These are phyloP conservation scores for Trichosporon sp. DNA, from an alignment of 1,284 basidiomycete species.

Conservation along the genomic window DNA sequence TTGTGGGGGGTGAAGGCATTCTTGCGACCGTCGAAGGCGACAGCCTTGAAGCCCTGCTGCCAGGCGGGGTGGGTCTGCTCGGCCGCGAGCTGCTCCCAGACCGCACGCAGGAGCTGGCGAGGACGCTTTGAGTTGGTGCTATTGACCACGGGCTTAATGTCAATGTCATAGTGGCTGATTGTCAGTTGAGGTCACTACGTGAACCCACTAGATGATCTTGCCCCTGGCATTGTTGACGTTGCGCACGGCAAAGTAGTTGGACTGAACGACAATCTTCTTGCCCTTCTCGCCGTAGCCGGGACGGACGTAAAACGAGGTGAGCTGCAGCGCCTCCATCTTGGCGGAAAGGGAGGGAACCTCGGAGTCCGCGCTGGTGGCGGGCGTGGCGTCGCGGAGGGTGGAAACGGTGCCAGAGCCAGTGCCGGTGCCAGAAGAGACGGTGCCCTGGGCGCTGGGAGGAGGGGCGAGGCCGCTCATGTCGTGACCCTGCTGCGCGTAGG, in stretches of 20 bases:
- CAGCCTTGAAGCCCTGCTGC: slow-evolving; percentile 33
- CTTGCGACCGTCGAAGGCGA: slow-evolving; percentile 48
- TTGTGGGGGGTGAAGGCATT: slow-evolving; percentile 47
- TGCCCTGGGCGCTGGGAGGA: slow-evolving; percentile 9
- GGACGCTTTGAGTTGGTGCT: slow-evolving; percentile 44
- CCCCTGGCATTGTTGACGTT: slow-evolving; percentile 32
- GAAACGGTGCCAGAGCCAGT: too few species aligned
- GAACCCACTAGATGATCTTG: slow-evolving; percentile 47
- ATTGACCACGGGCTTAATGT: slow-evolving; percentile 52
- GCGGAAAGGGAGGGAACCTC: slow-evolving; percentile 27
- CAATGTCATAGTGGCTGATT: slow-evolving; percentile 52
- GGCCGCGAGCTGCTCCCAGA: slow-evolving; percentile 42
- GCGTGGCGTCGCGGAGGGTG: background rate
- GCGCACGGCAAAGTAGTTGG: slow-evolving; percentile 45
- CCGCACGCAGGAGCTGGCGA: slow-evolving; percentile 37
- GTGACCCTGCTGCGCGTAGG: background rate
- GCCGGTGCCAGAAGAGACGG: background rate
- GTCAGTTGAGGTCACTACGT: background rate
- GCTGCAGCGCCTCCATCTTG: slow-evolving; percentile 32
- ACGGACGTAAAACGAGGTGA: slow-evolving; percentile 43
- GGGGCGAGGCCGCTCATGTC: background rate
- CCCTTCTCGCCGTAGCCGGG: slow-evolving; percentile 42
- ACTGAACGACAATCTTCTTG: slow-evolving; percentile 34
- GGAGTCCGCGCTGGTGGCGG: slow-evolving; percentile 6
- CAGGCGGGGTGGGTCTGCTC: slow-evolving; percentile 36